Conservation (phyloP, 768 basidiomycete species). For the Bullera alba region DNA sequence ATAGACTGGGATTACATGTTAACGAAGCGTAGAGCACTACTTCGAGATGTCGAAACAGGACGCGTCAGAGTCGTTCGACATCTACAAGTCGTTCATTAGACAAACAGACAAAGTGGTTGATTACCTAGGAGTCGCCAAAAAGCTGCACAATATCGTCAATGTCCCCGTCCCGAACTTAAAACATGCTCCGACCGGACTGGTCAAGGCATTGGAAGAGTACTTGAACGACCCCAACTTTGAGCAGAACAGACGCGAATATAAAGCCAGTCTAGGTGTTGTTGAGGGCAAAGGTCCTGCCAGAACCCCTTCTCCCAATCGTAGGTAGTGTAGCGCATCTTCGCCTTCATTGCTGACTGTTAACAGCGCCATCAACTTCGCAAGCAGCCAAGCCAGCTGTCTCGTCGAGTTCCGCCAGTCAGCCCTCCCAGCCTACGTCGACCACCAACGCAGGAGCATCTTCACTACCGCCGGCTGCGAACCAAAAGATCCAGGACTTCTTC, state of each 20-base stretch:
- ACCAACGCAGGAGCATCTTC: slow-evolving; percentile 21
- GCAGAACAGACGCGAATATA: slow-evolving; percentile 88
- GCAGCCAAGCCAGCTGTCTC: slow-evolving; percentile 11
- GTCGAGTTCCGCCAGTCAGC: slow-evolving; percentile 16
- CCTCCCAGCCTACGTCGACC: no score
- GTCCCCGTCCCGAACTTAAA: slow-evolving; percentile 90
- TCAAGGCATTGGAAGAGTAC: slow-evolving; percentile 87
- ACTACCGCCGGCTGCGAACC: slow-evolving; percentile 39
- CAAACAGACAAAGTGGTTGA: slow-evolving; percentile 87
- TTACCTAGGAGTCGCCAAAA: slow-evolving; percentile 83
- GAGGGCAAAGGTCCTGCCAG: slow-evolving; percentile 48
- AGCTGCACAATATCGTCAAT: slow-evolving; percentile 84
- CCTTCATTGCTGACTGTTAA: not conserved
- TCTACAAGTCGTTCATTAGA: slow-evolving; percentile 90
- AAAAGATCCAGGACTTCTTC: slow-evolving; percentile 76
- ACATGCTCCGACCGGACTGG: slow-evolving; percentile 90
- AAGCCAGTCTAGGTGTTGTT: slow-evolving; percentile 62
- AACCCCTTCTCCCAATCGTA: slow-evolving; percentile 16
- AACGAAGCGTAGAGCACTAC: slow-evolving; percentile 64
- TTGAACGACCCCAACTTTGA: slow-evolving; percentile 95
- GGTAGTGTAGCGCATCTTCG: not conserved
- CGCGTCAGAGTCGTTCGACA: slow-evolving; percentile 69
- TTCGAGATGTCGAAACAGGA: slow-evolving; percentile 98
- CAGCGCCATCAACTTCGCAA: slow-evolving; percentile 4
- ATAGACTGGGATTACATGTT: not conserved